Base-by-base conservation (phyloP, 1,284 basidiomycete genomes). In the Agroathelia rolfsii region DNA sequence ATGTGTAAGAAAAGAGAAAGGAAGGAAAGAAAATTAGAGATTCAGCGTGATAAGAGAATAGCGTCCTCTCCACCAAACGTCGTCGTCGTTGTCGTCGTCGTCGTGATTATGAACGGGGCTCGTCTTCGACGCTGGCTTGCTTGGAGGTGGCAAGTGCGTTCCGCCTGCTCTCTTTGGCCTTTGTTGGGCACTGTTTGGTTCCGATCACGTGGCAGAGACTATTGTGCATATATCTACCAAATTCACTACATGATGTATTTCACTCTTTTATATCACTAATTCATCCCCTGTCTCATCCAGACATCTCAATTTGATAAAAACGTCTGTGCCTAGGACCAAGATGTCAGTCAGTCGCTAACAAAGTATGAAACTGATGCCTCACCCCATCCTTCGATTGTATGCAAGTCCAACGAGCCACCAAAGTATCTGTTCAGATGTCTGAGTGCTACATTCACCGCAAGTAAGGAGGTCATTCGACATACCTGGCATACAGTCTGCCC, bases 301-400 rank as follows among this genome's bases (percentile, higher is more conserved):
- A 44, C 77, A 78, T 38, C 80, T 62, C 21, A 86, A 58, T 48
- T 79, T 83, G 26, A 87, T 56, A 46, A 82, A 80, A 5, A 82
- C 78, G 46, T 89, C 85, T 22, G 76, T 81, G 0, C 80, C 77
- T 78, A 44, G 24, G 28, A 41, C 22, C 5, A 26, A 13, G 13
- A 16, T 12, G 16, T 32, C 15, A 35, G 29, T 15, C 17, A 41
- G 6, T 7, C 14, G 12, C 25, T 18, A 12, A n/a, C 10, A 21
- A 7, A 15, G 22, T 29, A 14, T 5, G 20, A 12, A 24, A 17
- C 5, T 20, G 25, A 27, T 13, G 4, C 45, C 72, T 49, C 44
- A 75, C 85, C 86, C 79, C 81, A 86, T 17, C 85, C 83, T 47
- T 86, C 79, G 34, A 90, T 52, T 1, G 79, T 76, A 40, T 80